Evolutionary conservation across 148 eudicot genomes (phyloP).

Genomic region (Arbutus unedo): DNA sequence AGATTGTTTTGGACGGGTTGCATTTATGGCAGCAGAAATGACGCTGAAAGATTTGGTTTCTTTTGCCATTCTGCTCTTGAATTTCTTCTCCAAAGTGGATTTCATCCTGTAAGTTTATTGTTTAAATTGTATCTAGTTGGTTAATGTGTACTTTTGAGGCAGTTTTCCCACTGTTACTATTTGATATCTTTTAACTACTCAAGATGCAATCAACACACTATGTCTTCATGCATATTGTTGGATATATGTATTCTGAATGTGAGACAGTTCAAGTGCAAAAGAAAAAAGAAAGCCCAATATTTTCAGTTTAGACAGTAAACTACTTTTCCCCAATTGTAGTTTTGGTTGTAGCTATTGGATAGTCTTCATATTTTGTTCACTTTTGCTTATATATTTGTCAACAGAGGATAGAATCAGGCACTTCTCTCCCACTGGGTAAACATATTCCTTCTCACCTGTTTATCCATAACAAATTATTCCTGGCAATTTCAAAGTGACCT

Average conservation of each 20-base stretch:
- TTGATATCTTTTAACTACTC: not conserved
- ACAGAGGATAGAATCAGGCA: not conserved
- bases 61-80: conserved; percentile 96
- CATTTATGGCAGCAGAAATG: conserved; percentile 76
- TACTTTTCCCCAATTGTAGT: not conserved
- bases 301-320: not conserved
- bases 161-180: conserved; percentile 2
- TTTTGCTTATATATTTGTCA: not conserved
- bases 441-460: not conserved
- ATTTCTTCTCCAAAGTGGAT: conserved; percentile 90
- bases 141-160: not conserved
- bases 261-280: not conserved
- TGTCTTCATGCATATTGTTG: not conserved
- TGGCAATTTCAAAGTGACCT: not conserved
- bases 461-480: not conserved
- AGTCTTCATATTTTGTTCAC: not conserved
- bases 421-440: conserved; percentile 5
- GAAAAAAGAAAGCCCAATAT: not conserved
- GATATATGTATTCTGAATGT: not conserved
- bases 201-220: not conserved
- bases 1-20: conserved; percentile 72
- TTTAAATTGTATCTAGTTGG: not conserved
- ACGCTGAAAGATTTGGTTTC: conserved; percentile 87
- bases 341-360: not conserved
- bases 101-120: conserved; percentile 72